Percentiles rank a stretch among this genome's conserved stretches.
These are phyloP conservation scores for Ustilago sp. DNA, from an alignment of 1,284 basidiomycete genomes.

Conservation along the genomic window DNA sequence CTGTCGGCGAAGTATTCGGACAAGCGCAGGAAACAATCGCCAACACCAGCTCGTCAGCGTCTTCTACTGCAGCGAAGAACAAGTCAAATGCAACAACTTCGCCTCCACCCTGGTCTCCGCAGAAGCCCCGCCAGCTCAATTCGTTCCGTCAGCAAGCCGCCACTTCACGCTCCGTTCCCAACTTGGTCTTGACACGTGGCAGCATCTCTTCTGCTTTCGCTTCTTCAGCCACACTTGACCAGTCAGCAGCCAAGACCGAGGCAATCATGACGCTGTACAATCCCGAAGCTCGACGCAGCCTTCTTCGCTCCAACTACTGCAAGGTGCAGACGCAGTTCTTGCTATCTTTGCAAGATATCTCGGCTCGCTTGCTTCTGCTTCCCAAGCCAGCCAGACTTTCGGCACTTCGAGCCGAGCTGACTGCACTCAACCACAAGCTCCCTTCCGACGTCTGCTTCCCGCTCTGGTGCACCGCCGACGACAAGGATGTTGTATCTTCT, in stretches of 20 bases:
- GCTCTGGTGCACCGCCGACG: constrained; percentile 80
- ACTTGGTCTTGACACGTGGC: constrained; percentile 72
- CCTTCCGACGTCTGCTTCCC: constrained; percentile 93
- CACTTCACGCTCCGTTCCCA: constrained; percentile 48
- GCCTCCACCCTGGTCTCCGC: constrained; percentile 39
- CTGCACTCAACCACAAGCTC: constrained; percentile 92
- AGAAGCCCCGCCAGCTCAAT: constrained; percentile 40
- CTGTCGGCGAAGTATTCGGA: constrained; percentile 55
- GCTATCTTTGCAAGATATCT: constrained; percentile 89
- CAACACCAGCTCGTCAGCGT: not conserved
- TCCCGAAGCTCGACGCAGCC: constrained; percentile 44
- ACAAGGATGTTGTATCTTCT: constrained; percentile 33
- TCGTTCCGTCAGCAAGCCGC: constrained; percentile 37
- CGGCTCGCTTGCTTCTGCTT: constrained; percentile 88
- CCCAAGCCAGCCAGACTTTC: constrained; percentile 94
- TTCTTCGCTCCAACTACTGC: constrained; percentile 76
- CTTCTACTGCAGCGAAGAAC: constrained; percentile 13
- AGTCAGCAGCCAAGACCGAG: constrained; percentile 66
- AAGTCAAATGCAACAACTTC: constrained; percentile 13
- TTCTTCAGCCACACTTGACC: constrained; percentile 72
- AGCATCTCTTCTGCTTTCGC: constrained; percentile 71
- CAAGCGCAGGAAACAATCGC: constrained; percentile 20
- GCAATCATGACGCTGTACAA: constrained; percentile 60
- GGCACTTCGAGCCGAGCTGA: constrained; percentile 93
- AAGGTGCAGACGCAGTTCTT: constrained; percentile 91